These are phyloP conservation scores for Chaetothyriales sp. DNA, from an alignment of 2,329 filamentous ascomycete species.

Conservation along the genomic window DNA sequence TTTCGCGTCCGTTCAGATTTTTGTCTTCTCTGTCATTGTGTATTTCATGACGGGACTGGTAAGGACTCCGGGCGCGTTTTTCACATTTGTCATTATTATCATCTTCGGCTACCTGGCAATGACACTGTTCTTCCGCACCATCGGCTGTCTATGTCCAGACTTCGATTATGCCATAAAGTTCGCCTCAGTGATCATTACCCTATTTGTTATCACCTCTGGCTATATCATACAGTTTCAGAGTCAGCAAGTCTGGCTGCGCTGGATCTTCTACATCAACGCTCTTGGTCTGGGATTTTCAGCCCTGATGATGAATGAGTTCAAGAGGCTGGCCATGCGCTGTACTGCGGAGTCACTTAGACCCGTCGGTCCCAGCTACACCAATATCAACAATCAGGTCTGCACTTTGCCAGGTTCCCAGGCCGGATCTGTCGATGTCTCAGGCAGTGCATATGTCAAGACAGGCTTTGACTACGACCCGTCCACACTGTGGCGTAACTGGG, in stretches of 20 bases:
- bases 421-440: conserved; percentile 45
- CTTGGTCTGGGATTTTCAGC: conserved; percentile 50
- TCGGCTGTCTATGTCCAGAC: conserved; percentile 60
- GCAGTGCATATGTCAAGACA: conserved; percentile 16
- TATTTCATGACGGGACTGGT: conserved; percentile 56
- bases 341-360: conserved; percentile 45
- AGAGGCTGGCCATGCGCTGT: conserved; percentile 42
- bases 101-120: conserved; percentile 55
- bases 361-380: conserved; percentile 43
- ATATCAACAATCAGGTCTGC: conserved; percentile 65
- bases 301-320: conserved; percentile 52
- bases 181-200: conserved; percentile 56
- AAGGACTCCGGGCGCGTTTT: conserved; percentile 60
- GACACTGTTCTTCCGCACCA: conserved; percentile 62
- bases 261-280: conserved; percentile 42
- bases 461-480: conserved; percentile 35
- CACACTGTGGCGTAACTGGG: conserved; percentile 59
- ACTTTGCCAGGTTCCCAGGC: conserved; percentile 57
- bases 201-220: conserved; percentile 49
- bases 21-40: conserved; percentile 47
- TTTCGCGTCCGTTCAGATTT: conserved; percentile 41
- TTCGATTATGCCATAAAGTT: conserved; percentile 79
- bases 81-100: conserved; percentile 59
- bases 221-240: conserved; percentile 52
- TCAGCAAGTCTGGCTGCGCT: conserved; percentile 52